Base-by-base conservation (phyloP, 1,284 basidiomycete genomes). In the Phellopilus nigrolimitatus region DNA sequence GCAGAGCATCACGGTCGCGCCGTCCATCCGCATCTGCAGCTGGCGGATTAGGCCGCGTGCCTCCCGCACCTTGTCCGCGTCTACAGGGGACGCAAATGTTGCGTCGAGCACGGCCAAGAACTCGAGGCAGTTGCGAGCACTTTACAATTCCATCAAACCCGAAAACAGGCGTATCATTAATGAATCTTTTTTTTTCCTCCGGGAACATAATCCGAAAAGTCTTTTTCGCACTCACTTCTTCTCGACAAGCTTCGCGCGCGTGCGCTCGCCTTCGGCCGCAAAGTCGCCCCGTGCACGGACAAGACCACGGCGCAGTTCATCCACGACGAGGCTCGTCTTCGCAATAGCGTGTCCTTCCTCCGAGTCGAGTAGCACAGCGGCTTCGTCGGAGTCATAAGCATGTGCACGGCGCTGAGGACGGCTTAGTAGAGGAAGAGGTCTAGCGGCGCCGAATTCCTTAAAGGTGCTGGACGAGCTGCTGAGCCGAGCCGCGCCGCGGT, bases 351-450 rank as follows among this genome's bases (percentile, higher is more conserved):
- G 74, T 21, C 84, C 88, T 19, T 80, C 66, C 21, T 85, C 83
- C 50, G 76, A 81, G 37, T 82, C 76, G 8, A 93, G 67, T n/a
- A 91, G 67, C 34, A 75, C 77, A 34, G 78, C 73, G 0, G 88
- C 88, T 58, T 89, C 87, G 47, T 87, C 64, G 17, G 73, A 62
- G 62, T 89, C 79, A 60, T 80, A 76, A 19, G 84, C 81, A 84
- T 89, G n/a, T 93, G 78, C 34, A 91, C 73, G 8, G 87, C 80
- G 56, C 85, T 79, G 60, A 89, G 83, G 24, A 89, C 78, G 56
- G 78, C 85, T 90, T 89, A 94, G 65, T 88, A 93, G 38, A 91
- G 68, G 64, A 88, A 92, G 40, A 82, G 75, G 49, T 89, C 36
- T 31, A 19, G 13, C 25, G 21, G 15, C 44, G 4, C 27, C 44